Evolutionary conservation across 371 early-diverging fungal species (phyloP).

Genomic region (Rhizopus microsporus): DNA sequence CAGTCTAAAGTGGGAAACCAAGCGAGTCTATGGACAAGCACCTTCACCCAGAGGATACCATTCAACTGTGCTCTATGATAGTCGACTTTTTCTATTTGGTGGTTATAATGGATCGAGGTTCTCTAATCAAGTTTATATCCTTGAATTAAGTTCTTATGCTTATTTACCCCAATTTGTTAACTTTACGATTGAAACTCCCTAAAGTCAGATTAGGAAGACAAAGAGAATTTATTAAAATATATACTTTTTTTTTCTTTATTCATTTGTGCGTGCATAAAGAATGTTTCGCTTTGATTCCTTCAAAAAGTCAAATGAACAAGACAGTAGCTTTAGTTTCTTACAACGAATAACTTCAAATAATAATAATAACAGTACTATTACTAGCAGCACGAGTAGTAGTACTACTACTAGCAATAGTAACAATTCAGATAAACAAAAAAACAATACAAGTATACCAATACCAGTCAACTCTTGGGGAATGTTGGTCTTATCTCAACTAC

Average conservation of each 20-base stretch:
- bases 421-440: background rate
- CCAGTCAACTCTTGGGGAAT: conserved; percentile 56
- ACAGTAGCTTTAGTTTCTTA: conserved; percentile 19
- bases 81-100: conserved; percentile 80
- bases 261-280: background rate
- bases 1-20: conserved; percentile 80
- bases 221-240: background rate
- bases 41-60: conserved; percentile 87
- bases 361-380: background rate
- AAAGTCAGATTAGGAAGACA: conserved; percentile 1
- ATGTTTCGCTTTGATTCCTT: conserved; percentile 45
- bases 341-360: conserved; percentile 33
- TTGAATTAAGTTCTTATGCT: conserved; percentile 78
- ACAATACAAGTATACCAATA: conserved; percentile 43
- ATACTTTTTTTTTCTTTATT: conserved; percentile 7
- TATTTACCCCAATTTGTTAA: conserved; percentile 71
- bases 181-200: conserved; percentile 40
- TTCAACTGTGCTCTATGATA: conserved; percentile 76
- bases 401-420: background rate
- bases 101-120: conserved; percentile 83
- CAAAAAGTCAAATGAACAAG: conserved; percentile 9
- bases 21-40: conserved; percentile 69
- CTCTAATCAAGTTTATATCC: conserved; percentile 76
- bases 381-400: conserved; percentile 4
- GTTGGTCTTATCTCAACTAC: conserved; percentile 38